phyloP scores from a whole-genome alignment of 2,329 filamentous ascomycete species.

The Mollisia scopiformis region DNA sequence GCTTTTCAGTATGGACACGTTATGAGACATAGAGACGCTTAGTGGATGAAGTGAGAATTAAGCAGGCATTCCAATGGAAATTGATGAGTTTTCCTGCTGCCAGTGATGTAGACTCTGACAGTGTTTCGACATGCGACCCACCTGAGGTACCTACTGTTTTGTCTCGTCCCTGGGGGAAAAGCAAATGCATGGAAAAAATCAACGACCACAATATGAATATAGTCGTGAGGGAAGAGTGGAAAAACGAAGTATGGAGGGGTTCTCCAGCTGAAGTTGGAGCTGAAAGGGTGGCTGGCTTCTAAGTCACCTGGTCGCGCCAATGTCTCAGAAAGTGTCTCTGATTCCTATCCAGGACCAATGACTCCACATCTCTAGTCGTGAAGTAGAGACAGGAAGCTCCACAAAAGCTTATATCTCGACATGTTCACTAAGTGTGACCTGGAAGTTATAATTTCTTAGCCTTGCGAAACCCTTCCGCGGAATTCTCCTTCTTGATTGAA shows the following conservation, averaged over 20 bases:
- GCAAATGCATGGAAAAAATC: too few relatives aligned
- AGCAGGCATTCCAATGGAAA: too few relatives aligned
- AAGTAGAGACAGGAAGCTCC: not conserved
- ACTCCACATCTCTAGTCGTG: not conserved
- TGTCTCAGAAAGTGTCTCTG: conserved; percentile 2
- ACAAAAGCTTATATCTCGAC: not conserved
- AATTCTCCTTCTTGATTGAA: not conserved
- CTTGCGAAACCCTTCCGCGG: not conserved
- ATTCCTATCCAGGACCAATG: conserved; percentile 2
- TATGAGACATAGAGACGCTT: too few relatives aligned
- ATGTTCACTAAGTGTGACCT: not conserved
- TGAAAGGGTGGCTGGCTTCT: not conserved
- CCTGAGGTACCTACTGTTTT: too few relatives aligned
- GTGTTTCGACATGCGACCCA: too few relatives aligned
- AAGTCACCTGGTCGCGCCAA: not conserved
- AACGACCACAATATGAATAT: too few relatives aligned
- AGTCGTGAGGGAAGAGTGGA: not conserved
- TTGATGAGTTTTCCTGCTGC: too few relatives aligned
- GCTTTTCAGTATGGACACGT: too few relatives aligned
- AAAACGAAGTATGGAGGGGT: not conserved
- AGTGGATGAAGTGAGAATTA: too few relatives aligned
- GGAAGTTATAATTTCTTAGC: not conserved
- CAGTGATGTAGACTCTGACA: too few relatives aligned
- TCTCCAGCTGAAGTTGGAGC: conserved; percentile 1
- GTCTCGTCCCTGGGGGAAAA: too few relatives aligned